Evolutionary conservation across 2,329 filamentous ascomycete genomes (phyloP).

Genomic region (Westerdykella ornata): DNA sequence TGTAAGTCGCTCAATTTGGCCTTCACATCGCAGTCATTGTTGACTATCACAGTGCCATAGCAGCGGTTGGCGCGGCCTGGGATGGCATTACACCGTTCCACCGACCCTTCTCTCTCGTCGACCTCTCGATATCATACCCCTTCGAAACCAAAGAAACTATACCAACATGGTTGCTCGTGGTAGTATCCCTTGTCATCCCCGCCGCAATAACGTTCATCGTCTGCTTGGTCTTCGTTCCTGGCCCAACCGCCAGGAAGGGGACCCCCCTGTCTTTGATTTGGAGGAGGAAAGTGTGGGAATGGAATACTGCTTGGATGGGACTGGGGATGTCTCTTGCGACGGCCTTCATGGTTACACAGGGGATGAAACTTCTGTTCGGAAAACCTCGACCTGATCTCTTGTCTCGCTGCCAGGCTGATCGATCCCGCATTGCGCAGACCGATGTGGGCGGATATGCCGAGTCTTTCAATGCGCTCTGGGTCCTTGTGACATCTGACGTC

Average conservation of each 20-base stretch:
- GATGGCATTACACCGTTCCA: slow-evolving; percentile 57
- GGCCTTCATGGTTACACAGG: slow-evolving; percentile 74
- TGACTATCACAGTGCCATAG: slow-evolving; percentile 44
- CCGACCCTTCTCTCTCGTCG: slow-evolving; percentile 63
- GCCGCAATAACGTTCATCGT: slow-evolving; percentile 62
- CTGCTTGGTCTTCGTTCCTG: slow-evolving; percentile 64
- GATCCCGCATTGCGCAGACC: slow-evolving; percentile 49
- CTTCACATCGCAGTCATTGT: slow-evolving; percentile 2
- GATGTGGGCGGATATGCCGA: slow-evolving; percentile 56
- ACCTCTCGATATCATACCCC: slow-evolving; percentile 75
- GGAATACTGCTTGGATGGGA: slow-evolving; percentile 78
- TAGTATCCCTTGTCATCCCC: slow-evolving; percentile 60
- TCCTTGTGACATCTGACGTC: slow-evolving; percentile 68
- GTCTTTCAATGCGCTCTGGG: slow-evolving; percentile 50
- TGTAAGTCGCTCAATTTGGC: slow-evolving; percentile 41
- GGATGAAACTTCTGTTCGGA: slow-evolving; percentile 69
- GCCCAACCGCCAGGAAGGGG: slow-evolving; percentile 56
- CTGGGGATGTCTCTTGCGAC: slow-evolving; percentile 64
- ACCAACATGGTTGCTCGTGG: slow-evolving; percentile 55
- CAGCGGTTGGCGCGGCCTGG: slow-evolving; percentile 54
- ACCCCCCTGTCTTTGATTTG: slow-evolving; percentile 62
- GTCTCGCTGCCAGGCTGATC: slow-evolving; percentile 68
- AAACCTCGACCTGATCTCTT: slow-evolving; percentile 60
- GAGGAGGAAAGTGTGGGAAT: slow-evolving; percentile 83
- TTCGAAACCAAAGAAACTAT: slow-evolving; percentile 65